These are phyloP conservation scores for Brassica incana DNA, from an alignment of 345 rosid species.

Conservation along the genomic window DNA sequence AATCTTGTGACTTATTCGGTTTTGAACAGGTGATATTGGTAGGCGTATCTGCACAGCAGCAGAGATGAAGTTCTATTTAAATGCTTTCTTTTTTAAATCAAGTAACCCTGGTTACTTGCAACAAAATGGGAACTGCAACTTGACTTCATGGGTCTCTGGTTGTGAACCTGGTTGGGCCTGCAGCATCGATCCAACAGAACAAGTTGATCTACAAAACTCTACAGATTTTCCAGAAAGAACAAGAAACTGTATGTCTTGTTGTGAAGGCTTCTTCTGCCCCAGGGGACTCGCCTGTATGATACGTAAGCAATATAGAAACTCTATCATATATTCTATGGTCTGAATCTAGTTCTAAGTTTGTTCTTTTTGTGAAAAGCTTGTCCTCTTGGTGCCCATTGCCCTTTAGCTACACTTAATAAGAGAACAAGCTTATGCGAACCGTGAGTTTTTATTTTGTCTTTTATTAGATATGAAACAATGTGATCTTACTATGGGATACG, in stretches of 20 bases:
- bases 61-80: conserved; percentile 73
- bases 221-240: conserved; percentile 61
- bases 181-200: conserved; percentile 47
- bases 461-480: neutral
- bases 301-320: conserved; percentile 51
- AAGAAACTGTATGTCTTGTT: conserved; percentile 62
- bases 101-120: conserved; percentile 42
- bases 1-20: neutral
- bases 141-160: conserved; percentile 80
- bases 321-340: neutral
- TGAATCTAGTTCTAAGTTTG: neutral
- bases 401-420: conserved; percentile 28
- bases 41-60: conserved; percentile 72
- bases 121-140: conserved; percentile 77
- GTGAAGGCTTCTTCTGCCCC: conserved; percentile 94
- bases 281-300: conserved; percentile 94
- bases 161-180: conserved; percentile 99
- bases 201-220: conserved; percentile 58
- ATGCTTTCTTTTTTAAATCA: conserved; percentile 48
- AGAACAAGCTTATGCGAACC: conserved; percentile 38
- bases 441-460: conserved; percentile 16
- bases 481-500: neutral
- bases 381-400: conserved; percentile 42
- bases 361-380: conserved; percentile 29
- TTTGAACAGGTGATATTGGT: conserved; percentile 52